phyloP scores from a whole-genome alignment of 2,329 filamentous ascomycete species.

The Massarina eburnea region DNA sequence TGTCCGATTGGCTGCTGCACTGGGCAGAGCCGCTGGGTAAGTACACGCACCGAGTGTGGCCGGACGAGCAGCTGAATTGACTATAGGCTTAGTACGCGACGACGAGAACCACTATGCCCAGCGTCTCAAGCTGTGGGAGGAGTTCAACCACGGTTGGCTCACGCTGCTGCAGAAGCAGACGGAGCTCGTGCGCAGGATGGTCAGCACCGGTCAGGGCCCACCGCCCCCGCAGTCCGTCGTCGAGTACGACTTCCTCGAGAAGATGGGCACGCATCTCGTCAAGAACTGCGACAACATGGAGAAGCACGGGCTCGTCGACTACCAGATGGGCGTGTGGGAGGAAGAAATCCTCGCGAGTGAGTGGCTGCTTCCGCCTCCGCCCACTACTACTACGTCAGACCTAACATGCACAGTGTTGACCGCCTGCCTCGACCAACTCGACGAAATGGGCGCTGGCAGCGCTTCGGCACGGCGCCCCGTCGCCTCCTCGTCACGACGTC shows the following conservation, averaged over 20 bases:
- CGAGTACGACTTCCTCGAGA: conserved; percentile 67
- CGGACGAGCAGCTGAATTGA: conserved; percentile 46
- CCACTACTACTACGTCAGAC: not conserved
- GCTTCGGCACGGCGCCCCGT: conserved; percentile 34
- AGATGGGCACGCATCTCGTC: conserved; percentile 80
- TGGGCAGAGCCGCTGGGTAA: conserved; percentile 68
- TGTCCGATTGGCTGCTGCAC: conserved; percentile 67
- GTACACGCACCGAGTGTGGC: conserved; percentile 34
- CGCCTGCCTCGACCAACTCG: conserved; percentile 57
- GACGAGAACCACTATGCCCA: conserved; percentile 74
- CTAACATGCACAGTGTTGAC: conserved; percentile 49
- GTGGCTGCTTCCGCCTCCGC: conserved; percentile 45
- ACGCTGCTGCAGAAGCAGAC: conserved; percentile 80
- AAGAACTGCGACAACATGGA: conserved; percentile 84
- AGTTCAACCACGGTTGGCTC: conserved; percentile 94
- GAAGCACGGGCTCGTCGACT: conserved; percentile 91
- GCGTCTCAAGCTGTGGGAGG: conserved; percentile 83
- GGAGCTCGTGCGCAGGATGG: conserved; percentile 64
- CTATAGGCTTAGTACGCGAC: conserved; percentile 78
- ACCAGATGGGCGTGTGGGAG: conserved; percentile 95
- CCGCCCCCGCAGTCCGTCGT: conserved; percentile 66
- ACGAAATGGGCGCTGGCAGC: conserved; percentile 39
- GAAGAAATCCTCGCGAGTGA: conserved; percentile 83
- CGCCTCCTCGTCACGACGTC: conserved; percentile 35
- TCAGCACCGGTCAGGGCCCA: conserved; percentile 60